Conservation (phyloP, 768 basidiomycete genomes). For the Boletus rufocinnamomeus region DNA sequence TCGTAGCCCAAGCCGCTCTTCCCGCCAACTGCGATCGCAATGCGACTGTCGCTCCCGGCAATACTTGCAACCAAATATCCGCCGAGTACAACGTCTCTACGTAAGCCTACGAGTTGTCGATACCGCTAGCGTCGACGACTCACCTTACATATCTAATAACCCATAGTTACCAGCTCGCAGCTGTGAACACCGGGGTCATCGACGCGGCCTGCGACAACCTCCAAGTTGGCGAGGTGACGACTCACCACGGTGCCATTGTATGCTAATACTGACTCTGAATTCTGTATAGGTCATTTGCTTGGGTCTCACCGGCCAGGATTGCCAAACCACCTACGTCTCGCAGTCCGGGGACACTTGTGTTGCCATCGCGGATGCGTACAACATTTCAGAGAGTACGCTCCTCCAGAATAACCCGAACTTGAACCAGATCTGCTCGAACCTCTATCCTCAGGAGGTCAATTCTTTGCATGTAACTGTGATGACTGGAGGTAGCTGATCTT, state of each 20-base stretch:
- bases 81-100: slow-evolving; percentile 60
- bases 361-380: slow-evolving; percentile 41
- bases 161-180: slow-evolving; percentile 57
- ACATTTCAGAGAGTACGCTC: slow-evolving; percentile 48
- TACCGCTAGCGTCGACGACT: neutral
- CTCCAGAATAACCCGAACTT: slow-evolving; percentile 68
- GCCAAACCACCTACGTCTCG: slow-evolving; percentile 50
- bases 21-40: slow-evolving; percentile 56
- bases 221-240: slow-evolving; percentile 46
- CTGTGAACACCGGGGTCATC: slow-evolving; percentile 50
- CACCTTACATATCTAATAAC: neutral
- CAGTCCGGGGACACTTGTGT: slow-evolving; percentile 52
- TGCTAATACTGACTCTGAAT: neutral
- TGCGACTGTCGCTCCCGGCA: slow-evolving; percentile 56
- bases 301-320: slow-evolving; percentile 58
- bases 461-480: neutral
- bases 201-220: slow-evolving; percentile 60
- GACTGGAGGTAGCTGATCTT: neutral
- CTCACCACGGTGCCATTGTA: neutral
- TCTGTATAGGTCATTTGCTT: slow-evolving; percentile 51
- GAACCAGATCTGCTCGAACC: slow-evolving; percentile 50
- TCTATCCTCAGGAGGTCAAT: slow-evolving; percentile 59
- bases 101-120: slow-evolving; percentile 38
- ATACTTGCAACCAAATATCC: slow-evolving; percentile 70
- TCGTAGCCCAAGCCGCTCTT: slow-evolving; percentile 44